Conservation (phyloP, 345 rosid species). For the Luvunga scandens region DNA sequence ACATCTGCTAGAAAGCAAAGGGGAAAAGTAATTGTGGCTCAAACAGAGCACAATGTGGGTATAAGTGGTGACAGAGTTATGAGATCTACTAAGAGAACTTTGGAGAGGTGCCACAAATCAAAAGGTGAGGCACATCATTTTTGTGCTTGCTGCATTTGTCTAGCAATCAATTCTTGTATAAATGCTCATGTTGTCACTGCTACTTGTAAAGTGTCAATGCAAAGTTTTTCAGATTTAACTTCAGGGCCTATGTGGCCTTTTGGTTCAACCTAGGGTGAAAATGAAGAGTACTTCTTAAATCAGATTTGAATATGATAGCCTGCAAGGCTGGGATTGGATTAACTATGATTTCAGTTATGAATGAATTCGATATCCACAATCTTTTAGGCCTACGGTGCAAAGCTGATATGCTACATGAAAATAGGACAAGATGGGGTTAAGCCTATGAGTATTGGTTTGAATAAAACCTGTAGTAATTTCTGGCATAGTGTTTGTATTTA, state of each 20-base stretch:
- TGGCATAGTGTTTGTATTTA: not conserved
- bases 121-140: conserved; percentile 17
- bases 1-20: conserved; percentile 22
- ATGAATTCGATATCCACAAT: not conserved
- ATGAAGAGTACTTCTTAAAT: not conserved
- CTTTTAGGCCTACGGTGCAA: not conserved
- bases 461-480: not conserved
- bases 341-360: not conserved
- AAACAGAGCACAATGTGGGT: conserved; percentile 6
- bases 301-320: not conserved
- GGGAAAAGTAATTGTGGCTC: conserved; percentile 15
- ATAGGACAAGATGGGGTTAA: not conserved
- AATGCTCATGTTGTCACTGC: not conserved
- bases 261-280: not conserved
- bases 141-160: not conserved
- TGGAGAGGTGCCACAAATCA: conserved; percentile 11
- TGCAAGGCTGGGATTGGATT: not conserved
- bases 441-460: not conserved
- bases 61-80: conserved; percentile 14
- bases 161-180: not conserved
- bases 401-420: not conserved
- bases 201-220: not conserved
- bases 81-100: conserved; percentile 25
- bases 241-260: not conserved
- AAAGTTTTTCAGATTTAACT: not conserved